Conservation (phyloP, 192 early-diverging fungal genomes). For the Coemansia sp. region DNA sequence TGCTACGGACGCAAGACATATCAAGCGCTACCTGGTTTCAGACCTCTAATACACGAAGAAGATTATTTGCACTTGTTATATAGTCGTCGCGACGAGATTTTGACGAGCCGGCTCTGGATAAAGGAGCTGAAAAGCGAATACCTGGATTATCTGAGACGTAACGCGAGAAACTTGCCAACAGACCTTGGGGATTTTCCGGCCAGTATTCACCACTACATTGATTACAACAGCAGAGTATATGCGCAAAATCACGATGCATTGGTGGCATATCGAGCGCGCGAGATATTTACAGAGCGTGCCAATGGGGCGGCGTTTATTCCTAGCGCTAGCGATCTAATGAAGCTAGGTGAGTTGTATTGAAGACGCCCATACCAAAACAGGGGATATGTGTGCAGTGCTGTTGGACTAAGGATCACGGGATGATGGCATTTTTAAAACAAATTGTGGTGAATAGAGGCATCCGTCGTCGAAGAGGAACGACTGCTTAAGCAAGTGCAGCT, state of each 20-base stretch:
- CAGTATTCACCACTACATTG: slow-evolving; percentile 37
- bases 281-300: slow-evolving; percentile 44
- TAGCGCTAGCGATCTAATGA: slow-evolving; percentile 36
- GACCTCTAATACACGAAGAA: not conserved
- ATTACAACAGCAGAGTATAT: slow-evolving; percentile 36
- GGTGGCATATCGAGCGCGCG: slow-evolving; percentile 38
- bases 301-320: slow-evolving; percentile 45
- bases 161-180: slow-evolving; percentile 37
- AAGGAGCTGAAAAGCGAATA: slow-evolving; percentile 48
- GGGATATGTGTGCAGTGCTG: too few species aligned
- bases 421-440: not conserved
- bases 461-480: slow-evolving; percentile 49
- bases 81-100: slow-evolving; percentile 48
- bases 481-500: slow-evolving; percentile 43
- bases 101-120: slow-evolving; percentile 44
- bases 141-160: slow-evolving; percentile 25
- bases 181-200: slow-evolving; percentile 35
- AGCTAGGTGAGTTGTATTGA: slow-evolving; percentile 23
- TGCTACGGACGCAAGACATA: not conserved
- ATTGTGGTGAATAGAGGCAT: slow-evolving; percentile 17
- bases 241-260: slow-evolving; percentile 40
- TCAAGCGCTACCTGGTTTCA: not conserved
- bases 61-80: not conserved
- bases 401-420: too few species aligned
- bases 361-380: too few species aligned